phyloP scores from a whole-genome alignment of 441 rosid genomes.

The Corymbia calophylla region DNA sequence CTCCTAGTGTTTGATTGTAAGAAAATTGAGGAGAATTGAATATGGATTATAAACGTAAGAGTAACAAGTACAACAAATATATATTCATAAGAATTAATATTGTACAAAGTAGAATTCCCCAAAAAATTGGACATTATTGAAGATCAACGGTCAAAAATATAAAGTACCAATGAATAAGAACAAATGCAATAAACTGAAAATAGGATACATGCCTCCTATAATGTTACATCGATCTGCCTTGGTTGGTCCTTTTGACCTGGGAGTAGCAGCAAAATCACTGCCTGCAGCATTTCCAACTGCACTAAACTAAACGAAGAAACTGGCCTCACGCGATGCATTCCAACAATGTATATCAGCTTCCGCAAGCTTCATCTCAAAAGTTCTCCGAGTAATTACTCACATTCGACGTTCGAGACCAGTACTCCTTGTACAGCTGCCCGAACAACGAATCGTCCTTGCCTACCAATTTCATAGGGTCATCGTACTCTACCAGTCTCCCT shows the following conservation, averaged over 20 bases:
- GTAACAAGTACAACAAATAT: not conserved
- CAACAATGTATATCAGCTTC: not conserved
- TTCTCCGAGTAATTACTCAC: not conserved
- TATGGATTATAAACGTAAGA: not conserved
- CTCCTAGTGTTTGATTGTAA: not conserved
- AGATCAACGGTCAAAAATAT: not conserved
- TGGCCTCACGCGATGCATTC: not conserved
- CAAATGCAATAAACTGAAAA: not conserved
- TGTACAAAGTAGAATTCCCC: not conserved
- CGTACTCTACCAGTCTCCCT: conserved; percentile 14
- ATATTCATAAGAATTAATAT: not conserved
- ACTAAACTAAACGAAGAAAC: not conserved
- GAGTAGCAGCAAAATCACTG: not conserved
- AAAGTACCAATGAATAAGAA: not conserved
- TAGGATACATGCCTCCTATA: not conserved
- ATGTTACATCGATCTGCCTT: not conserved
- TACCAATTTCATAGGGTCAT: conserved; percentile 6
- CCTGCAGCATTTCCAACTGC: not conserved
- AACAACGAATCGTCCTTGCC: conserved; percentile 5
- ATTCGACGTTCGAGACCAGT: conserved; percentile 7
- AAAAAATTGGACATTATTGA: not conserved
- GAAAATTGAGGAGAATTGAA: not conserved
- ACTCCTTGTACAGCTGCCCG: conserved; percentile 8
- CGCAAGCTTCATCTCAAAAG: not conserved
- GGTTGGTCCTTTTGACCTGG: not conserved